phyloP scores from a whole-genome alignment of 1,284 basidiomycete species.

The Tylopilus sp. region DNA sequence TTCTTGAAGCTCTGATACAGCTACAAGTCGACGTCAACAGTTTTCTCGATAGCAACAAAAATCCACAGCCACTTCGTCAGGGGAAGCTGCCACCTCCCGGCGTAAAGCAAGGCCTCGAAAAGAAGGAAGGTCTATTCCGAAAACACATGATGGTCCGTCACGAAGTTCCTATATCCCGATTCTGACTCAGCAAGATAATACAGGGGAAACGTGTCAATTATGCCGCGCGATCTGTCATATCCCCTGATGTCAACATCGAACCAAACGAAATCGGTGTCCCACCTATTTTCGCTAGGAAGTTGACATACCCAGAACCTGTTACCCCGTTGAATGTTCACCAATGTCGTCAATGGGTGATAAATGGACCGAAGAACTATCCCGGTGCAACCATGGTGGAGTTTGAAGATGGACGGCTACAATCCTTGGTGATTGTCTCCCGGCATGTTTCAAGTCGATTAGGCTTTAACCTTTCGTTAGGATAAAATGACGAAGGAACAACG shows the following conservation, averaged over 20 bases:
- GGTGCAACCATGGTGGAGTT: conserved; percentile 94
- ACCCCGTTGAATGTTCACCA: conserved; percentile 89
- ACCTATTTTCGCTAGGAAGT: conserved; percentile 94
- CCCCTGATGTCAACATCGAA: conserved; percentile 99
- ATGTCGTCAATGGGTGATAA: conserved; percentile 89
- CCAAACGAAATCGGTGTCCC: conserved; percentile 99
- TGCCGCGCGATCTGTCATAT: conserved; percentile 98
- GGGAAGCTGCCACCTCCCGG: conserved; percentile 93
- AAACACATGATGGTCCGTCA: conserved; percentile 95
- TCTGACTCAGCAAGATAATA: conserved; percentile 2
- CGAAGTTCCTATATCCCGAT: background rate
- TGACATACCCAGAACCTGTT: conserved; percentile 98
- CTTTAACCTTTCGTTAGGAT: conserved; percentile 50
- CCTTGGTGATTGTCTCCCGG: conserved; percentile 52
- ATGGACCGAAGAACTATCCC: conserved; percentile 86
- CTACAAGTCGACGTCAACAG: conserved; percentile 96
- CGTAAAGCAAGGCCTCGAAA: conserved; percentile 96
- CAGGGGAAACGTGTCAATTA: conserved; percentile 99
- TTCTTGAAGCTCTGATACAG: conserved; percentile 84
- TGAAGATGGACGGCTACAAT: conserved; percentile 88
- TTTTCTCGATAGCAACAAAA: conserved; percentile 97
- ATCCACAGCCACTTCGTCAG: conserved; percentile 79
- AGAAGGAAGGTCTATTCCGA: conserved; percentile 98
- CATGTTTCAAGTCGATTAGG: conserved; percentile 1
- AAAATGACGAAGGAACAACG: conserved; percentile 84